phyloP scores from a whole-genome alignment of 495 filamentous ascomycete species.

The Aspergillus nidulans region DNA sequence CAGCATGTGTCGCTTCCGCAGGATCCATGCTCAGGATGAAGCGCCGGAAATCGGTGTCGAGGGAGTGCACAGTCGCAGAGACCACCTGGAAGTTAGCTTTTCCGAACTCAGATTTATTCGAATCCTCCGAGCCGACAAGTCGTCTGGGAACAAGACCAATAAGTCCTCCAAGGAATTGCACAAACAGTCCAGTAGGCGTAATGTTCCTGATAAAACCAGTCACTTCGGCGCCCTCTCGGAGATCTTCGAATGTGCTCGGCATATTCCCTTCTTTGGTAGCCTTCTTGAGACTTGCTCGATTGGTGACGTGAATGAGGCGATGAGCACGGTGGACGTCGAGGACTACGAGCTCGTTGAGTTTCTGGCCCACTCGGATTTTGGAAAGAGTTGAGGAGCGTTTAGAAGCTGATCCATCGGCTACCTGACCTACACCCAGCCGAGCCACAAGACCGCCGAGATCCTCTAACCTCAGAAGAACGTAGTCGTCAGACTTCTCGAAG shows the following conservation, averaged over 20 bases:
- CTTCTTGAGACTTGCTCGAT: constrained; percentile 76
- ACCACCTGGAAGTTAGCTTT: constrained; percentile 68
- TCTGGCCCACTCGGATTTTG: constrained; percentile 76
- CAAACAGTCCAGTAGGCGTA: constrained; percentile 69
- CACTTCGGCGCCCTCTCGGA: constrained; percentile 61
- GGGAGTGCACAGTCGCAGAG: constrained; percentile 59
- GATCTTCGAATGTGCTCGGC: constrained; percentile 60
- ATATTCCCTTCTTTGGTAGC: constrained; percentile 63
- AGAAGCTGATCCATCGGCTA: constrained; percentile 72
- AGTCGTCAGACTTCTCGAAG: constrained; percentile 77
- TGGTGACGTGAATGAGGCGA: constrained; percentile 66
- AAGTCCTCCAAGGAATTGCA: constrained; percentile 74
- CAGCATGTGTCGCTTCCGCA: constrained; percentile 28
- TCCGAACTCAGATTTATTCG: constrained; percentile 68
- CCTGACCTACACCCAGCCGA: constrained; percentile 66
- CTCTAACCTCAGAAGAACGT: constrained; percentile 70
- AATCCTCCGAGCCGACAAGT: constrained; percentile 62
- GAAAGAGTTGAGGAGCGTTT: constrained; percentile 72
- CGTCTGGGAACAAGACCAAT: constrained; percentile 74
- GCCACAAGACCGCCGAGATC: constrained; percentile 64
- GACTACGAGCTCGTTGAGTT: constrained; percentile 74
- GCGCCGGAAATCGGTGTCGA: constrained; percentile 54
- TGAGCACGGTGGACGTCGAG: constrained; percentile 72
- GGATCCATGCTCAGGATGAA: constrained; percentile 62
- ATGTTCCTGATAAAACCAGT: constrained; percentile 84